Evolutionary conservation across 139 green algal species (phyloP), one percentile per base, ranked within the genome.

Genomic region (Penium margaritaceum): DNA sequence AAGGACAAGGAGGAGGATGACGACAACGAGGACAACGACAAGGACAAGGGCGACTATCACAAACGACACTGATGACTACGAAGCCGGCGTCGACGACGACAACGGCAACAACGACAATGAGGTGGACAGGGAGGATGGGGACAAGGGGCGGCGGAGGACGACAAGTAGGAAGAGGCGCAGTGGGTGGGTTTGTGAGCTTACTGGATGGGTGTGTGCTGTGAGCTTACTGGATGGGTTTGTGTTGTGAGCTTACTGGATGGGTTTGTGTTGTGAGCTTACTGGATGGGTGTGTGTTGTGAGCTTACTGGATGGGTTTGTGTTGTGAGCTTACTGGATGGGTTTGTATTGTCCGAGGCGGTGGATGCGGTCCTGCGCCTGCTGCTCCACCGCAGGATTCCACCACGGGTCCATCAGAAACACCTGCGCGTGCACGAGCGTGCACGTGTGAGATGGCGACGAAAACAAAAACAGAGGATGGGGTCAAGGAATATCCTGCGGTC

Each of bases 321-420:
- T 30, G 24, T 24, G 51, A 60, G 51, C 51, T 34, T 53, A 70
- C 60, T 19, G 38, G 64, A 96, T 92, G 39, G 90, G 89, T 83
- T 93, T 94, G 85, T 88, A 91, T 84, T 93, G 86, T 3, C 86
- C 89, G 70, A 94, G 79, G 2, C 89, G 72, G 76, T 88, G 84
- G 32, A 82, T 82, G 35, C 75, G 70, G 37, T 82, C 75, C 38
- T 77, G 62, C 21, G 77, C 77, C 44, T 83, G 77, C 74, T 83
- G 77, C 63, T 82, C 76, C 30, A 82, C 76, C 14, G 76, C 75
- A 29, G 75, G 75, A 33, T 77, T 77, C 70, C 70, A 77, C 90
- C 90, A 95, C 7, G 89, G 90, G 82, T 94, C 89, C 86, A 92
- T 90, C 5, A 95, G 83, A 58, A 94, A 87, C 19, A 93, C 89